Evolutionary conservation across 2,329 filamentous ascomycete genomes (phyloP), one percentile per base, ranked within the genome.

Genomic region (Colletotrichum nymphaeae): DNA sequence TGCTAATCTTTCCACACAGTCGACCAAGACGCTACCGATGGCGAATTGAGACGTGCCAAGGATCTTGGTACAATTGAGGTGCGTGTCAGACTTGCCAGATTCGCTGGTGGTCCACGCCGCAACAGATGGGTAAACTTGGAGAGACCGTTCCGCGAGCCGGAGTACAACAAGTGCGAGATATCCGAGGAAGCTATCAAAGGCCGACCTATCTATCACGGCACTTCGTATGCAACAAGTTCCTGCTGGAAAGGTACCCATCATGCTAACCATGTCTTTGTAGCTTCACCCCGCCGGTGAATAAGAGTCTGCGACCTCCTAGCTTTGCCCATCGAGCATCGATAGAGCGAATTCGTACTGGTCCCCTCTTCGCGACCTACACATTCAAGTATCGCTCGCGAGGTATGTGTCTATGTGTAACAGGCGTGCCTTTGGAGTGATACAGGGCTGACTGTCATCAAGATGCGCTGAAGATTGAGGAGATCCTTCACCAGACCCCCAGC

Each of bases 171-270:
- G 28, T 74, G 62, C 7, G 77, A 80, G 66, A 75, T 83, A 2
- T 74, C 81, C 0, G 81, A 83, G 56, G 79, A 82, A 67, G 78
- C 81, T 0, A 74, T 83, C 4, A 83, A 83, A 42, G 81, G 81
- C 8, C 78, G 76, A 58, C 77, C 78, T 0, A 72, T 83, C 8
- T 82, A 80, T 1, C 81, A 83, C 42, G 79, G 79, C 5, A 80
- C 80, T 16, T 76, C 63, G 81, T 83, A 9, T 49, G 42, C 3
- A n/a, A 49, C 72, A 71, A 76, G 46, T 16, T 5, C 24, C 49
- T 49, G 7, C 22, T 11, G 24, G 14, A 9, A 32, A 5, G 19
- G 9, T 2, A 11, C 7, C 22, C 26, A 14, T 26, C 28, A 2
- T 8, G 6, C 24, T 66, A 12, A 63, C 19, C 6, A 57, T 2